Conservation (phyloP, 768 basidiomycete species). For the Clitopilus hobsonii region DNA sequence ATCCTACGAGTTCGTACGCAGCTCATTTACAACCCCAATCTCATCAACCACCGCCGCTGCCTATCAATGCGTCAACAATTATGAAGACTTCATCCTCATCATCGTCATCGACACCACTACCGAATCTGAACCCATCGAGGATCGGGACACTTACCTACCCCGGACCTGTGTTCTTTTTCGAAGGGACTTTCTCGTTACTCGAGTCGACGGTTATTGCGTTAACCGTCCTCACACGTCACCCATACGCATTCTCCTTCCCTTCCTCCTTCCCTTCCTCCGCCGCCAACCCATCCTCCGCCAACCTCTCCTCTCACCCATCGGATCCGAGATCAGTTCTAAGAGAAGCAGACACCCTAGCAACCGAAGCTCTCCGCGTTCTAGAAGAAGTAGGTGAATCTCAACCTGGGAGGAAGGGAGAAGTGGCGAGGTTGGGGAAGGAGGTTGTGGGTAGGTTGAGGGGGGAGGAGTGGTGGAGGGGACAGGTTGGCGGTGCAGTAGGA, state of each 20-base stretch:
- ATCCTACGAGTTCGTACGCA: too few relatives aligned
- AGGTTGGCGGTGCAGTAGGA: slow-evolving; percentile 1
- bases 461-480: slow-evolving; percentile 19
- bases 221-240: slow-evolving; percentile 33
- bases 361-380: slow-evolving; percentile 33
- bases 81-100: too few relatives aligned
- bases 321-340: slow-evolving; percentile 27
- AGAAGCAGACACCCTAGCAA: slow-evolving; percentile 34
- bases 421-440: slow-evolving; percentile 33
- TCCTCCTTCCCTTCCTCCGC: too few relatives aligned
- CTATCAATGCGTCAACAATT: too few relatives aligned
- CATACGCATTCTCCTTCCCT: too few relatives aligned
- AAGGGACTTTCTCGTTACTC: slow-evolving; percentile 39
- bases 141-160: slow-evolving; percentile 17
- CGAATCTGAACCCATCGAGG: slow-evolving; percentile 14
- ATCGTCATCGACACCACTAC: too few relatives aligned
- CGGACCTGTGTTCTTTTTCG: slow-evolving; percentile 35
- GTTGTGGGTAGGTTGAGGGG: slow-evolving; percentile 28
- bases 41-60: too few relatives aligned
- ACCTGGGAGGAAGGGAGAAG: slow-evolving; percentile 29
- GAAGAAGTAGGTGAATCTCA: slow-evolving; percentile 27
- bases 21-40: too few relatives aligned
- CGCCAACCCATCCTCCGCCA: too few relatives aligned
- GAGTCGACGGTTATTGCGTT: slow-evolving; percentile 44
- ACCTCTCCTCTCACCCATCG: too few relatives aligned